Conservation (phyloP, 192 early-diverging fungal genomes). For the Coemansia pectinata region DNA sequence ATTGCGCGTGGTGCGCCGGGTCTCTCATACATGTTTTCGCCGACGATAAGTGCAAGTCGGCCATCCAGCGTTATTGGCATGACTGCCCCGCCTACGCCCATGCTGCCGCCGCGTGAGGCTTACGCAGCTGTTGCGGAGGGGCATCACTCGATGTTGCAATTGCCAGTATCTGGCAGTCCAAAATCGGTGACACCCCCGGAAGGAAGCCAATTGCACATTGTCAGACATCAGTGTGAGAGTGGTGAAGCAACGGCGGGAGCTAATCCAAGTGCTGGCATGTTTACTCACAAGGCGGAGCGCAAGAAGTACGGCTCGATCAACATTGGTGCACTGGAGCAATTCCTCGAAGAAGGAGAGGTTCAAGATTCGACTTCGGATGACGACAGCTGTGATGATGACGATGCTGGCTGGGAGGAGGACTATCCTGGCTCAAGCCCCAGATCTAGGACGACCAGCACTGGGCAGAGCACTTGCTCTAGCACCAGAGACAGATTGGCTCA, state of each 20-base stretch:
- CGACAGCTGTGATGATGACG: conserved; percentile 17
- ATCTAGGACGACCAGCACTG: background rate
- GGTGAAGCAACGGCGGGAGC: background rate
- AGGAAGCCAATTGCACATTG: background rate
- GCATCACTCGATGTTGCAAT: background rate
- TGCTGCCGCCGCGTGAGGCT: background rate
- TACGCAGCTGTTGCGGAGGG: background rate
- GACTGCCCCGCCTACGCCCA: conserved; percentile 10
- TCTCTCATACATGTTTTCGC: conserved; percentile 57
- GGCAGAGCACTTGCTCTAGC: conserved; percentile 31
- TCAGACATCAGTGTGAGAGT: background rate
- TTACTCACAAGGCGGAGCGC: conserved; percentile 16
- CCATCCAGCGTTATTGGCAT: conserved; percentile 46
- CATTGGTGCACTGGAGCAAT: conserved; percentile 45
- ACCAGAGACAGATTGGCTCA: background rate
- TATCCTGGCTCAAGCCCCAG: conserved; percentile 10
- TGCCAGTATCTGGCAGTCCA: background rate
- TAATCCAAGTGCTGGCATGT: background rate
- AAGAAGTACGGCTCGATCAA: conserved; percentile 42
- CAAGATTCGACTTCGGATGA: conserved; percentile 45
- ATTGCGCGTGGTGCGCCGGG: conserved; percentile 53
- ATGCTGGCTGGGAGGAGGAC: conserved; percentile 30
- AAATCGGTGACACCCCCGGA: background rate
- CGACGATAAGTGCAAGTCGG: conserved; percentile 33
- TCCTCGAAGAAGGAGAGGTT: conserved; percentile 47